phyloP scores from a whole-genome alignment of 345 rosid species.

The sweet orange (Citrus sinensis) region DNA sequence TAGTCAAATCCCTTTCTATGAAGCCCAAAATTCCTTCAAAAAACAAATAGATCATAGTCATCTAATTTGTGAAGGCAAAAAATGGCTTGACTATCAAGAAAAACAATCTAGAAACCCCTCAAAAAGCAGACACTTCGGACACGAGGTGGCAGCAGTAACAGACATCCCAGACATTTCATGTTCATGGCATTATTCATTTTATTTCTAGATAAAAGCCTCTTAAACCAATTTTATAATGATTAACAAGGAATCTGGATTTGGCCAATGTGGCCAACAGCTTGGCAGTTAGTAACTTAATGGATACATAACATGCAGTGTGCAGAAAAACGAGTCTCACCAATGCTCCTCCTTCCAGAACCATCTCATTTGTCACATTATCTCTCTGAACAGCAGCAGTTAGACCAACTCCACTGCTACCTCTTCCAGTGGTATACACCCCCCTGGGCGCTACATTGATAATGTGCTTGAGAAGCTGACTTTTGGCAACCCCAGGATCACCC shows the following conservation, averaged over 20 bases:
- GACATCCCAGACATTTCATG: background rate
- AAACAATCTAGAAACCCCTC: background rate
- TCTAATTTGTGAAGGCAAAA: background rate
- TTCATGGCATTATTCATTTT: background rate
- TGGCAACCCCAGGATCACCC: constrained; percentile 99
- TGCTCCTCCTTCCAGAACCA: constrained; percentile 99
- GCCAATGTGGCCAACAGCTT: background rate
- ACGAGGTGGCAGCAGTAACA: background rate
- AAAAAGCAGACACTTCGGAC: background rate
- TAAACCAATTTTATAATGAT: background rate
- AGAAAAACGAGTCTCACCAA: constrained; percentile 52
- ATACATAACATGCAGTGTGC: background rate
- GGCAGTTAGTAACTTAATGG: background rate
- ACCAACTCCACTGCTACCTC: constrained; percentile 99
- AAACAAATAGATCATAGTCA: background rate
- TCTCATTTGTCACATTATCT: constrained; percentile 95
- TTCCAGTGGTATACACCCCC: constrained; percentile 93
- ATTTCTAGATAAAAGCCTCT: background rate
- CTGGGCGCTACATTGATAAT: constrained; percentile 92
- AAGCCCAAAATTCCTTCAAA: constrained; percentile 14
- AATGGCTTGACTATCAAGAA: background rate
- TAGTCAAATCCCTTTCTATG: constrained; percentile 8
- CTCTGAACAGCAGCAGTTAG: constrained; percentile 97
- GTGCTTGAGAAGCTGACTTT: constrained; percentile 99
- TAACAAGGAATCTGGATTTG: constrained; percentile 6